Conservation (phyloP, 371 early-diverging fungal genomes). For the Sanchytrium tribonematis region DNA sequence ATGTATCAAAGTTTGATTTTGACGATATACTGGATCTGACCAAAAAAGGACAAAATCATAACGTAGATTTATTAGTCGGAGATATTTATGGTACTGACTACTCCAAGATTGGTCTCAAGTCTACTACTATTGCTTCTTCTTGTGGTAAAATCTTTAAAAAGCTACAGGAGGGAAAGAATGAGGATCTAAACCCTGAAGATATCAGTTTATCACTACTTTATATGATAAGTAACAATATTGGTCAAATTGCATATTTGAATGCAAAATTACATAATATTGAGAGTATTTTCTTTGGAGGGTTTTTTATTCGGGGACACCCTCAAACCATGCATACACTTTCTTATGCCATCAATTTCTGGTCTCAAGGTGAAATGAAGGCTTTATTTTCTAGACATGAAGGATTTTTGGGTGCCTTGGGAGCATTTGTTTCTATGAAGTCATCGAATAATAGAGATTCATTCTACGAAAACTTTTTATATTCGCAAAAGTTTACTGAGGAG, state of each 20-base stretch:
- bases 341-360: constrained; percentile 74
- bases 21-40: constrained; percentile 86
- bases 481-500: background rate
- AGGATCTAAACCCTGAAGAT: constrained; percentile 30
- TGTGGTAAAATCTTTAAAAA: constrained; percentile 81
- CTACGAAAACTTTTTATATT: constrained; percentile 2
- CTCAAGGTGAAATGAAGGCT: constrained; percentile 71
- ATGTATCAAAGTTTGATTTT: constrained; percentile 16
- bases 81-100: constrained; percentile 60
- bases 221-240: constrained; percentile 89
- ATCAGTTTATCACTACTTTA: constrained; percentile 58
- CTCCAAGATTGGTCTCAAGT: constrained; percentile 47
- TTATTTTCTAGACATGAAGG: constrained; percentile 85
- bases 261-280: constrained; percentile 66
- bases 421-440: constrained; percentile 14
- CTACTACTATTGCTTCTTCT: constrained; percentile 67
- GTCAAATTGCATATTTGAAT: constrained; percentile 84
- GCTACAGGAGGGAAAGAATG: background rate
- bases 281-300: constrained; percentile 78
- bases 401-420: constrained; percentile 78
- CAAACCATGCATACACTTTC: constrained; percentile 84
- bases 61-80: constrained; percentile 40
- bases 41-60: constrained; percentile 63
- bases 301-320: constrained; percentile 54
- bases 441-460: background rate